Conservation (phyloP, 148 eudicot genomes). For the Pharnaceum exiguum region DNA sequence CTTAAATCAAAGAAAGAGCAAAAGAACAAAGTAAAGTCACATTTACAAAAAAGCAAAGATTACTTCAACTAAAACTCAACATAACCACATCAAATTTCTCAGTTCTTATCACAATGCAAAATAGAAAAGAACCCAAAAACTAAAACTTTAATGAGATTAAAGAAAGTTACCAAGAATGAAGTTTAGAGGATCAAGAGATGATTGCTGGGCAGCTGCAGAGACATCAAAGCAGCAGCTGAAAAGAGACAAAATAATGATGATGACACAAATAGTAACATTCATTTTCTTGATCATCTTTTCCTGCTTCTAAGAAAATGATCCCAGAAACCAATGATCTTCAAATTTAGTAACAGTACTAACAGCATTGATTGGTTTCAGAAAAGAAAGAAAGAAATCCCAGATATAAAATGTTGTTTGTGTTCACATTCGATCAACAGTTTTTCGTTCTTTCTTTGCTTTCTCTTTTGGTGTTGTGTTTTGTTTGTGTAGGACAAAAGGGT, state of each 20-base stretch:
- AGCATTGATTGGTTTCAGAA: no score
- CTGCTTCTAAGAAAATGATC: conserved; percentile 2
- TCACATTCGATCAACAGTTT: no score
- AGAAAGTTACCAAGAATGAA: conserved; percentile 23
- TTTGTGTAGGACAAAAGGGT: no score
- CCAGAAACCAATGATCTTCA: no score
- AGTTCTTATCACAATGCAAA: no score
- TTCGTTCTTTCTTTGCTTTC: no score
- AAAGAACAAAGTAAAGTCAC: background rate
- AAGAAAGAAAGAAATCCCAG: no score
- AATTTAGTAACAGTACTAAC: no score
- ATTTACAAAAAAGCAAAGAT: background rate
- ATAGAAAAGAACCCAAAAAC: background rate
- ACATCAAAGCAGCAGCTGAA: background rate
- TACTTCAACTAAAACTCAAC: background rate
- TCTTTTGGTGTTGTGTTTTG: no score
- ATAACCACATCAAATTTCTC: background rate
- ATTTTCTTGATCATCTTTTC: conserved; percentile 8
- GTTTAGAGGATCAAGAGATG: conserved; percentile 23
- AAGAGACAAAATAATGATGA: conserved; percentile 4
- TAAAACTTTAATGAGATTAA: background rate
- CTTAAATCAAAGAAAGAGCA: background rate
- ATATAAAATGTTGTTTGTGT: no score
- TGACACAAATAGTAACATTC: background rate
- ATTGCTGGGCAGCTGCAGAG: conserved; percentile 22